Conservation (phyloP, 306 rosid species). For the Cajanus cajan region DNA sequence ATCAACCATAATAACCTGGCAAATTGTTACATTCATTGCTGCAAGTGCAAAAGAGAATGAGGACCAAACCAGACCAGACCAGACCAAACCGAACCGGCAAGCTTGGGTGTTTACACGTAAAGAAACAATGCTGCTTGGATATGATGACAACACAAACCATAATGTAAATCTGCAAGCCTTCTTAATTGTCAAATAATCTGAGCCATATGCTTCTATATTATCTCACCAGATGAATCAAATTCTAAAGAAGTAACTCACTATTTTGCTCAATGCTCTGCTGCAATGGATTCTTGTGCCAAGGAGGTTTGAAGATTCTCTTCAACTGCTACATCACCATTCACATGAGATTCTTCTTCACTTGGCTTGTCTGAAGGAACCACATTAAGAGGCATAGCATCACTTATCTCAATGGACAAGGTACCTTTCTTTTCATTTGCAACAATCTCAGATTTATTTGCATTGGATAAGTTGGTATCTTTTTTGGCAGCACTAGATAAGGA, state of each 20-base stretch:
- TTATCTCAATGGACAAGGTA: constrained; percentile 7
- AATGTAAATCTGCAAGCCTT: constrained; percentile 61
- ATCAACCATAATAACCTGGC: constrained; percentile 46
- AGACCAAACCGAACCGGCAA: constrained; percentile 64
- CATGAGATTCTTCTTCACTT: constrained; percentile 40
- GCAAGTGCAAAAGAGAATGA: constrained; percentile 53
- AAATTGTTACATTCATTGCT: constrained; percentile 64
- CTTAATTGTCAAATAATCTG: constrained; percentile 53
- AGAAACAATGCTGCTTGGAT: constrained; percentile 60
- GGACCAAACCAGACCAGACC: too few species aligned
- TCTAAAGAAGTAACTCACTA: constrained; percentile 27
- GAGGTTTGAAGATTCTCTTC: constrained; percentile 57
- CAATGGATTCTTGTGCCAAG: constrained; percentile 40
- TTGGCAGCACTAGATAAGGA: constrained; percentile 29
- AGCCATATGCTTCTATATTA: constrained; percentile 51
- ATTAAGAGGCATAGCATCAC: constrained; percentile 36
- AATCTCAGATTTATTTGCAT: constrained; percentile 34
- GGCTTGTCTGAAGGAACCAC: constrained; percentile 37
- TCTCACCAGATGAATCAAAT: constrained; percentile 40
- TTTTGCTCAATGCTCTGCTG: constrained; percentile 41
- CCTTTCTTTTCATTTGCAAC: constrained; percentile 20
- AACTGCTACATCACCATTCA: constrained; percentile 44
- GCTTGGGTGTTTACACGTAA: constrained; percentile 42
- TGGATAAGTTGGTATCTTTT: constrained; percentile 33
- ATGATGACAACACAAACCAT: constrained; percentile 56